Conservation (phyloP, 768 basidiomycete species). For the Rhodotorula graminis region DNA sequence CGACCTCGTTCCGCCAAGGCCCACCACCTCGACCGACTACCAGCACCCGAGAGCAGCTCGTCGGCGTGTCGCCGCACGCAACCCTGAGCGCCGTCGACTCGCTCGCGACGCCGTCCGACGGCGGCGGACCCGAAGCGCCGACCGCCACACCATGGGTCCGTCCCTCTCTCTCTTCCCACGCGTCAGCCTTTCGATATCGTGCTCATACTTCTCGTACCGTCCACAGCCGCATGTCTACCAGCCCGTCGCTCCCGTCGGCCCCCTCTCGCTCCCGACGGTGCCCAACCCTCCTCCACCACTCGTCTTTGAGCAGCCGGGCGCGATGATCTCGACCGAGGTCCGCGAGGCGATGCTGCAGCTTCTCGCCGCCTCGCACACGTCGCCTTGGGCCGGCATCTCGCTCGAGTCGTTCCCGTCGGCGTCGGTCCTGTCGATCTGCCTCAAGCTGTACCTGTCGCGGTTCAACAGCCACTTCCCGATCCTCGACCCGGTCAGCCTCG, state of each 20-base stretch:
- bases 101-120: neutral
- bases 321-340: neutral
- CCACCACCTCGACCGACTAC: neutral
- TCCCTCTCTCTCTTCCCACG: too few relatives aligned
- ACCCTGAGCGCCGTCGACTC: neutral
- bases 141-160: neutral
- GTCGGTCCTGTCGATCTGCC: neutral
- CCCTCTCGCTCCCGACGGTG: neutral
- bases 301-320: neutral
- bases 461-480: neutral
- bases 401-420: slow-evolving; percentile 1
- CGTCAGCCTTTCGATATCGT: too few relatives aligned
- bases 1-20: neutral
- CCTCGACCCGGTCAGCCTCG: neutral
- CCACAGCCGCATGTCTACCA: neutral
- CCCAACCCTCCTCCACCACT: neutral
- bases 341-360: neutral
- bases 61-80: neutral
- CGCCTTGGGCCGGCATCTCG: neutral
- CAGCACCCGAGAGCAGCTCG: neutral
- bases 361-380: neutral
- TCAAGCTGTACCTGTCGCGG: neutral
- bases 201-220: too few relatives aligned
- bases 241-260: neutral
- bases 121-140: slow-evolving; percentile 1